phyloP scores from a whole-genome alignment of 768 basidiomycete species.

The Lanmaoa pseudosensibilis region DNA sequence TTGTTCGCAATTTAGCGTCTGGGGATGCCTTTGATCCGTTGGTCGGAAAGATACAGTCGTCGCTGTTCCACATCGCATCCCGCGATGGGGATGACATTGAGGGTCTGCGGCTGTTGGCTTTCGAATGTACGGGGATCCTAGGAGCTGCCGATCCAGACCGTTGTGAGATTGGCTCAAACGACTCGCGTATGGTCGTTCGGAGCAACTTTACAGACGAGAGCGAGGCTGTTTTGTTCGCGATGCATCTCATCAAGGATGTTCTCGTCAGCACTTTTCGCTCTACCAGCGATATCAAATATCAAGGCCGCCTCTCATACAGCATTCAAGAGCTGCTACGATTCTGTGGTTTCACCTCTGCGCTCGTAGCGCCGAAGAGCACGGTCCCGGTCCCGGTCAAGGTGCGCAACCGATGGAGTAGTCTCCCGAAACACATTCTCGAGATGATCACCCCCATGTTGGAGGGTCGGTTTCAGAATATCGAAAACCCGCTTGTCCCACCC shows the following conservation, averaged over 20 bases:
- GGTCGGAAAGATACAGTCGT: conserved; percentile 65
- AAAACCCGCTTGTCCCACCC: conserved; percentile 39
- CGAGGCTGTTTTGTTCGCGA: conserved; percentile 76
- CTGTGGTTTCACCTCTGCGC: conserved; percentile 80
- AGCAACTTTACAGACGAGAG: conserved; percentile 78
- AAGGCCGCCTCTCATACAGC: conserved; percentile 82
- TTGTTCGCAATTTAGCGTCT: conserved; percentile 62
- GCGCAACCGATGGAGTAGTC: conserved; percentile 71
- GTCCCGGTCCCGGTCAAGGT: conserved; percentile 61
- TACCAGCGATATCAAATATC: conserved; percentile 91
- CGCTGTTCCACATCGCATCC: conserved; percentile 66
- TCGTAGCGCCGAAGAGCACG: conserved; percentile 55
- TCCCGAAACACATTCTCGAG: conserved; percentile 84
- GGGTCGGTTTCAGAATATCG: conserved; percentile 56
- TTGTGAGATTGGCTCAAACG: conserved; percentile 61
- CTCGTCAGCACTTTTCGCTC: conserved; percentile 90
- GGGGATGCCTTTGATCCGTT: conserved; percentile 86
- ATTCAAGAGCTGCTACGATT: conserved; percentile 89
- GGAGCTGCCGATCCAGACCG: conserved; percentile 97
- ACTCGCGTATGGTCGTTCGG: conserved; percentile 68
- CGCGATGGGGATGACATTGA: conserved; percentile 80
- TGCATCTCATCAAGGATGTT: conserved; percentile 82
- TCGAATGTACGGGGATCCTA: conserved; percentile 87
- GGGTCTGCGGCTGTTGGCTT: conserved; percentile 65
- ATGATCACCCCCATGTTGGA: conserved; percentile 83